Conservation (phyloP, 257 asterid species). For the Penstemon newberryi region DNA sequence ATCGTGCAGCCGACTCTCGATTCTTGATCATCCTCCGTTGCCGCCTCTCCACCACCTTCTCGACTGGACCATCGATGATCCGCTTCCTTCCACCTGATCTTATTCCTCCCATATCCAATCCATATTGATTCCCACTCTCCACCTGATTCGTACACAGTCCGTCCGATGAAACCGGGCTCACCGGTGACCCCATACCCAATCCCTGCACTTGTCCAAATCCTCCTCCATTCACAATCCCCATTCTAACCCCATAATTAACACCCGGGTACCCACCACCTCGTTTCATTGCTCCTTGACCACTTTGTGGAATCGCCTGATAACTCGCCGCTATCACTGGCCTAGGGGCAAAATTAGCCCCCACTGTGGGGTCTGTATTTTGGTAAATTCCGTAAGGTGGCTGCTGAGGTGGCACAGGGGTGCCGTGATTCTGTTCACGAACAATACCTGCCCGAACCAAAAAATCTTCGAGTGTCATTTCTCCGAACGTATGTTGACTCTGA, state of each 20-base stretch:
- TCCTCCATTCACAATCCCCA: constrained; percentile 54
- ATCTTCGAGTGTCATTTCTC: constrained; percentile 87
- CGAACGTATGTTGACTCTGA: constrained; percentile 55
- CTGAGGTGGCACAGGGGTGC: constrained; percentile 31
- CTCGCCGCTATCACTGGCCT: constrained; percentile 36
- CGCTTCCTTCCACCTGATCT: constrained; percentile 56
- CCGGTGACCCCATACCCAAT: constrained; percentile 57
- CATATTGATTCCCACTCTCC: constrained; percentile 46
- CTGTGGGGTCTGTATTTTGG: constrained; percentile 30
- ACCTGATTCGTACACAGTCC: constrained; percentile 45
- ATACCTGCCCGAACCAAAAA: constrained; percentile 77
- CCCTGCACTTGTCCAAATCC: constrained; percentile 55
- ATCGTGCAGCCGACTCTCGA: constrained; percentile 81
- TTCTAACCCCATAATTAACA: constrained; percentile 44
- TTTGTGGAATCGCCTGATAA: constrained; percentile 41
- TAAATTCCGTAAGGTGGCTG: constrained; percentile 44
- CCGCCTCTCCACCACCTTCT: constrained; percentile 80
- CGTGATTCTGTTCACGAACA: constrained; percentile 46
- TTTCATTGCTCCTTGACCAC: constrained; percentile 40
- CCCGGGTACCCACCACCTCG: constrained; percentile 39
- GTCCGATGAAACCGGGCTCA: constrained; percentile 65
- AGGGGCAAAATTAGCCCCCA: constrained; percentile 31
- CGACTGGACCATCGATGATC: constrained; percentile 59
- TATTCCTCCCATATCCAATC: constrained; percentile 38
- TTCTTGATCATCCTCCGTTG: constrained; percentile 87